phyloP scores from a whole-genome alignment of 257 asterid genomes.

The Penstemon newberryi region DNA sequence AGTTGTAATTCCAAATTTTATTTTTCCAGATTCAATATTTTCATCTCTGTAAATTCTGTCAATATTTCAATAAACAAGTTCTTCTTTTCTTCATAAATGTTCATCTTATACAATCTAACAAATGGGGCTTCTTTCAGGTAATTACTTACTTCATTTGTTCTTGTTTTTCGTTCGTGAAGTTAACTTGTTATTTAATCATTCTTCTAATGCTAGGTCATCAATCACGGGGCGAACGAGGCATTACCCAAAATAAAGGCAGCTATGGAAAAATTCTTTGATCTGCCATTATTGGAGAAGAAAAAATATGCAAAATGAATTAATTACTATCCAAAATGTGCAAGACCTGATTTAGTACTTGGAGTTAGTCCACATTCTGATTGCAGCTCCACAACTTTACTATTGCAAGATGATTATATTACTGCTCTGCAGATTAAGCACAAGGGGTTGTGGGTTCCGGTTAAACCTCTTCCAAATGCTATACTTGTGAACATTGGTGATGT shows the following conservation, averaged over 20 bases:
- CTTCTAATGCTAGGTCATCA: conserved; percentile 34
- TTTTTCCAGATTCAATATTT: no score
- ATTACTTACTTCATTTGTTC: background rate
- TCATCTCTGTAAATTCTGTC: no score
- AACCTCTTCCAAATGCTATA: conserved; percentile 42
- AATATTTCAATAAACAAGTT: no score
- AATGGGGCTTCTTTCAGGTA: conserved; percentile 60
- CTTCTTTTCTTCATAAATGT: no score
- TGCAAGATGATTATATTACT: conserved; percentile 38
- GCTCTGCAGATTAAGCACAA: conserved; percentile 44
- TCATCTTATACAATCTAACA: no score
- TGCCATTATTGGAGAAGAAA: conserved; percentile 47
- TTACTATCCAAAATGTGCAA: conserved; percentile 43
- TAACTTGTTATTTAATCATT: background rate
- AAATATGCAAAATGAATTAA: conserved; percentile 44
- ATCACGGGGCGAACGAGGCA: conserved; percentile 41
- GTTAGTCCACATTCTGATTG: conserved; percentile 48
- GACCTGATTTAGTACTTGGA: conserved; percentile 50
- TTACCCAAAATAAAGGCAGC: conserved; percentile 37
- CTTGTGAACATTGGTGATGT: conserved; percentile 48
- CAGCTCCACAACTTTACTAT: conserved; percentile 39
- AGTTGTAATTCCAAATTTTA: no score
- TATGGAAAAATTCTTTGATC: conserved; percentile 40
- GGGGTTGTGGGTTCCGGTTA: conserved; percentile 43
- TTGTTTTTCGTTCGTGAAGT: background rate